Base-by-base conservation (phyloP, 768 basidiomycete genomes). In the Phlegmacium glaucopus region DNA sequence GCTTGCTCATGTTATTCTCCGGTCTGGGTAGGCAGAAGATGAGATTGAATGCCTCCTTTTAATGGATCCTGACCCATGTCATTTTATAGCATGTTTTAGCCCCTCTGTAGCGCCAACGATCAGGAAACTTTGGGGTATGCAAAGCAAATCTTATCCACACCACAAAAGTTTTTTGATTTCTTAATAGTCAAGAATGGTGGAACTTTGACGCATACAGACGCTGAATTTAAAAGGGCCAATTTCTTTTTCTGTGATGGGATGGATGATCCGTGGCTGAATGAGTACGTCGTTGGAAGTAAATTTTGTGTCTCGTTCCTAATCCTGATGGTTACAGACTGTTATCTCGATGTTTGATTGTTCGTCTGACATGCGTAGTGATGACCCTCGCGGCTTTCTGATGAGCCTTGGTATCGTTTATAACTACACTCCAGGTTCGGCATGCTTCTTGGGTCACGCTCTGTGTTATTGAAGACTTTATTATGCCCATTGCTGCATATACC, bases 201-300 rank as follows among this genome's bases (percentile, higher is more conserved):
- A 38, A 64, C 53, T 10, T 51, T 71, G 29, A 66, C 67, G 11
- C 64, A 67, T 48, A 64, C 60, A 3, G 49, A 55, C 11, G 44
- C 55, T 4, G 72, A 72, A 49, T 71, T 71, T 54, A 54, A 55
- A 32, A 46, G 62, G 13, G 65, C 69, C 6, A 51, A 61, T 9
- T 70, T 57, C 51, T 70, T 71, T 53, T 72, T 73, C 42, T 74
- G 72, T 32, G 56, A 59, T 16, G 68, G 66, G 9, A 49, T 55
- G 16, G 56, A 65, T 9, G 71, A 72, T 48, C 65, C 70, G 5
- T 70, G 67, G 65, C 29, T 72, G 18, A 55, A 56, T n/a, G 53
- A 65, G 72, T 72, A 50, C 58, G 62, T 43, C 9, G 10, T 22
- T 27, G 45, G 42, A 2, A 39, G 4, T 28, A 22, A 17, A 36